Evolutionary conservation across 1,139 yeast species (phyloP).

Genomic region (Yamadazyma buinensis): DNA sequence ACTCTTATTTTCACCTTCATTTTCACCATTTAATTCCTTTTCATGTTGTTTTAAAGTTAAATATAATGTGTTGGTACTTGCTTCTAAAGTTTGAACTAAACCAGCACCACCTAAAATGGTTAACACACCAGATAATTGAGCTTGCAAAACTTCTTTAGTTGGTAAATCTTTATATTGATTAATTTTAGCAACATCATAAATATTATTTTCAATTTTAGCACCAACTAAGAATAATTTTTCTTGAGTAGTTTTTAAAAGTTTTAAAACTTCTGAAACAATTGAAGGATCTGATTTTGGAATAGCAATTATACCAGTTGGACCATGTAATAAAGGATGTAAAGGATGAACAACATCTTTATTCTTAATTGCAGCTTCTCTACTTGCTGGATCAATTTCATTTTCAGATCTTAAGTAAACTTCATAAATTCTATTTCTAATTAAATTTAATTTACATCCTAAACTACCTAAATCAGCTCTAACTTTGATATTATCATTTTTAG

Average conservation of each 20-base stretch:
- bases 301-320: conserved; percentile 84
- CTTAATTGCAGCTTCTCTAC: conserved; percentile 46
- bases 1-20: too few relatives aligned
- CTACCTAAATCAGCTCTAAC: conserved; percentile 60
- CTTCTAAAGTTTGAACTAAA: conserved; percentile 73
- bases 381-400: conserved; percentile 71
- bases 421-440: conserved; percentile 66
- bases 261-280: conserved; percentile 58
- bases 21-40: conserved; percentile 1
- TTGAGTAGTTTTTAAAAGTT: conserved; percentile 56
- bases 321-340: conserved; percentile 62
- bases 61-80: conserved; percentile 62
- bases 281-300: conserved; percentile 70
- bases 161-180: conserved; percentile 71
- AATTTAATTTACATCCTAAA: conserved; percentile 63
- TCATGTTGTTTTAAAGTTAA: conserved; percentile 64
- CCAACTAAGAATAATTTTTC: conserved; percentile 82
- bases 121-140: conserved; percentile 82
- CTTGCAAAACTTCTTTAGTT: conserved; percentile 63
- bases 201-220: conserved; percentile 67
- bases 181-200: conserved; percentile 52
- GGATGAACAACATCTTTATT: conserved; percentile 56
- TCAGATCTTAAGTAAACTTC: conserved; percentile 73
- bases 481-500: conserved; percentile 61
- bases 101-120: conserved; percentile 87